Percentiles rank a stretch among this genome's conserved stretches.
phyloP scores from a whole-genome alignment of 2,329 filamentous ascomycete species.

The Fusarium sp. region DNA sequence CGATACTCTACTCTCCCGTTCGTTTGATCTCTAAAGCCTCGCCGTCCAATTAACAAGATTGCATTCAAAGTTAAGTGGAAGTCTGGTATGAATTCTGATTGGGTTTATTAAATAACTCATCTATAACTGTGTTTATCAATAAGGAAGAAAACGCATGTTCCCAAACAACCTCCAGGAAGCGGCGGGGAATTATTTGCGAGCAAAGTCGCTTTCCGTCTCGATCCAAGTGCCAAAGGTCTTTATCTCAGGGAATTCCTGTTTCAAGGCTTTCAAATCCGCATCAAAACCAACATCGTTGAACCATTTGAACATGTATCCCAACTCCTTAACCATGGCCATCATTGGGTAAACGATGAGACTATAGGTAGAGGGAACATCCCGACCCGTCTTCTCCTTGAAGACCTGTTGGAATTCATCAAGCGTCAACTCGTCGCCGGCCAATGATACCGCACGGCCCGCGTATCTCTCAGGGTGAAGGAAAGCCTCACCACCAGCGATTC shows the following conservation, averaged over 20 bases:
- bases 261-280: conserved; percentile 12
- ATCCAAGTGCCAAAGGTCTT: conserved; percentile 15
- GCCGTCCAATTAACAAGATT: too few relatives aligned
- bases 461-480: conserved; percentile 16
- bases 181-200: neutral
- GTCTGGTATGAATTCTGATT: neutral
- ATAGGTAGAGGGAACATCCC: conserved; percentile 11
- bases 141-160: too few relatives aligned
- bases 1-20: neutral
- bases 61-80: neutral
- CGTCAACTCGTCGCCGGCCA: conserved; percentile 16
- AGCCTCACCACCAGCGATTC: conserved; percentile 5
- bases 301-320: conserved; percentile 29
- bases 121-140: neutral
- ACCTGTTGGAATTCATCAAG: neutral
- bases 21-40: neutral
- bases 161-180: neutral
- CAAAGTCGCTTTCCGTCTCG: conserved; percentile 21
- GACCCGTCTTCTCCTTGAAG: conserved; percentile 15
- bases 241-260: conserved; percentile 9
- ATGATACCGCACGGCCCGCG: conserved; percentile 6
- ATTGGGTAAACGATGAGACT: conserved; percentile 18
- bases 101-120: neutral
- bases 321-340: conserved; percentile 22
- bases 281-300: conserved; percentile 19